phyloP scores from a whole-genome alignment of 2,329 filamentous ascomycete species.

The Colletotrichum gloeosporioides region DNA sequence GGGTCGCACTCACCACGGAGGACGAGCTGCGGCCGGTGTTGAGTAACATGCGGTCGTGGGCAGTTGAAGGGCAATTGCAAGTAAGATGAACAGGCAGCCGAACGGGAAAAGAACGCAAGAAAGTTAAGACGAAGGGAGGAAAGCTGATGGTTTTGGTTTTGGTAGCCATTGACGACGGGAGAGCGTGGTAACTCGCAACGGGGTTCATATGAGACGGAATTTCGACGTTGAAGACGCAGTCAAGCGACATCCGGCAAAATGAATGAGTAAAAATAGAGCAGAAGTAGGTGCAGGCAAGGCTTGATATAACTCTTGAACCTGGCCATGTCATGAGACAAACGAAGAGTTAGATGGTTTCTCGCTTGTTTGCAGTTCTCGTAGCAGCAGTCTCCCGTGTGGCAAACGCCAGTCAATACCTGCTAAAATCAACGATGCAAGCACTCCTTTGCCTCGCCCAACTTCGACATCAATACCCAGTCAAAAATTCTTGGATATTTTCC shows the following conservation, averaged over 20 bases:
- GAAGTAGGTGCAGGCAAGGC: background rate
- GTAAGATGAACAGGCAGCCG: background rate
- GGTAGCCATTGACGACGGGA: background rate
- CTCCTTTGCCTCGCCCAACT: background rate
- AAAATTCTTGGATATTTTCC: background rate
- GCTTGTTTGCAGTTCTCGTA: background rate
- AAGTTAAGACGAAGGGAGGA: background rate
- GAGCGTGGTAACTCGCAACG: background rate
- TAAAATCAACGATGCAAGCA: background rate
- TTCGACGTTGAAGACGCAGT: background rate
- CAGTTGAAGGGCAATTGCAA: background rate
- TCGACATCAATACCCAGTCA: accelerated
- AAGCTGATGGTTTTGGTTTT: background rate
- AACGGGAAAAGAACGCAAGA: background rate
- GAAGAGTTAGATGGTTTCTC: background rate
- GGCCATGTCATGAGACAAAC: accelerated
- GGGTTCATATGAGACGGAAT: background rate
- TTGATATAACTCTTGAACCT: background rate
- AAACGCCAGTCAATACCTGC: background rate
- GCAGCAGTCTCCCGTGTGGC: background rate
- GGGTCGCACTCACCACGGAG: background rate
- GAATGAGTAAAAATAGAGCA: accelerated
- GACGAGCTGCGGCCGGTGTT: background rate
- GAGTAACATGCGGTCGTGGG: background rate
- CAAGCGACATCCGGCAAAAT: background rate